phyloP scores from a whole-genome alignment of 2,329 filamentous ascomycete species.

The Periconia sp. region DNA sequence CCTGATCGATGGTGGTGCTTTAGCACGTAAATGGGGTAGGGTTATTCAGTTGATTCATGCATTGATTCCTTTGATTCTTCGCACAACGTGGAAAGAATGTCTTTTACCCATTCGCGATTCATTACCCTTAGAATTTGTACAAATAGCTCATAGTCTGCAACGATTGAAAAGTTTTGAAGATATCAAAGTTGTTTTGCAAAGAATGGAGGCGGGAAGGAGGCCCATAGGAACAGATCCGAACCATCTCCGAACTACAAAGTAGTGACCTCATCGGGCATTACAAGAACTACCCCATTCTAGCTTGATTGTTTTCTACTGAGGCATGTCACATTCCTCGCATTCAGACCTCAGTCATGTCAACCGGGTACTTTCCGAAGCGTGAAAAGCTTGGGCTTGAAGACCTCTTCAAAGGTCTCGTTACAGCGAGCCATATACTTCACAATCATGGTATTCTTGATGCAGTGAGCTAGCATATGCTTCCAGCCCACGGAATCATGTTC shows the following conservation, averaged over 20 bases:
- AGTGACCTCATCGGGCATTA: not conserved
- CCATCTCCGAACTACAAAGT: not conserved
- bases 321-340: not conserved
- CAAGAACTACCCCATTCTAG: not conserved
- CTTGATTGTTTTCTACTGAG: not conserved
- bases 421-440: conserved; percentile 56
- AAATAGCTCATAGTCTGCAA: too few relatives aligned
- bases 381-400: conserved; percentile 42
- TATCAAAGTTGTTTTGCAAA: too few relatives aligned
- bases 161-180: too few relatives aligned
- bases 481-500: not conserved
- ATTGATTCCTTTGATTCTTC: too few relatives aligned
- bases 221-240: not conserved
- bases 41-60: too few relatives aligned
- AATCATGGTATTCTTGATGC: conserved; percentile 55
- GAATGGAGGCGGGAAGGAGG: not conserved
- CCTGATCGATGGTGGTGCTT: too few relatives aligned
- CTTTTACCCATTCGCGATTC: too few relatives aligned
- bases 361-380: conserved; percentile 42
- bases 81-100: too few relatives aligned
- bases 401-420: conserved; percentile 46
- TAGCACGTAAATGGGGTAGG: too few relatives aligned
- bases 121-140: too few relatives aligned
- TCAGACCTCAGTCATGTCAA: conserved; percentile 25
- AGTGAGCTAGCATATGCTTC: not conserved